phyloP scores from a whole-genome alignment of 805 yeast species.

The Candida quercuum region DNA sequence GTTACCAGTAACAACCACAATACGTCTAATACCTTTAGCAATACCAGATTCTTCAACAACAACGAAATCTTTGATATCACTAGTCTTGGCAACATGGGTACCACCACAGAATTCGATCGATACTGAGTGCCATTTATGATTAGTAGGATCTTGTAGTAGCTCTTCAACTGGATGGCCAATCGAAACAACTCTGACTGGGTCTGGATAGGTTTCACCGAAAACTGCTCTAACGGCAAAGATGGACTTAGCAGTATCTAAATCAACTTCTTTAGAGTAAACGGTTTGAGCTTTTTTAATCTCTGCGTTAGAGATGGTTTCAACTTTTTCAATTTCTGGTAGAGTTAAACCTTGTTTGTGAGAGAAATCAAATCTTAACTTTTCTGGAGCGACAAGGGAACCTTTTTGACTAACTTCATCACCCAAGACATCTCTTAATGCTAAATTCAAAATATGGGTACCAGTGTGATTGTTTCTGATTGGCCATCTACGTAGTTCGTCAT shows the following conservation, averaged over 20 bases:
- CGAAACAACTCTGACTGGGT: constrained; percentile 96
- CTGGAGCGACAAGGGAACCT: constrained; percentile 95
- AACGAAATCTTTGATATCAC: constrained; percentile 88
- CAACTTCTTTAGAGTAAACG: constrained; percentile 82
- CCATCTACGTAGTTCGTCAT: constrained; percentile 91
- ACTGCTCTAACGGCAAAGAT: constrained; percentile 93
- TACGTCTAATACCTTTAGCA: constrained; percentile 97
- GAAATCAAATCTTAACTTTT: constrained; percentile 93
- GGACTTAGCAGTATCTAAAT: constrained; percentile 62
- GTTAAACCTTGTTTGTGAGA: constrained; percentile 85
- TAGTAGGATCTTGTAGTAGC: constrained; percentile 63
- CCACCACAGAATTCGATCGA: constrained; percentile 99
- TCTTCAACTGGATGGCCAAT: constrained; percentile 90
- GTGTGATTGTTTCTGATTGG: constrained; percentile 97
- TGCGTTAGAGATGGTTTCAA: constrained; percentile 70
- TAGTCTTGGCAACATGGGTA: constrained; percentile 89
- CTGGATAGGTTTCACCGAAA: constrained; percentile 98
- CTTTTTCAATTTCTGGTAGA: constrained; percentile 61
- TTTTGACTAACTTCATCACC: constrained; percentile 91
- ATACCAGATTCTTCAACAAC: constrained; percentile 94
- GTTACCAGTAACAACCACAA: constrained; percentile 92
- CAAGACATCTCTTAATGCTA: constrained; percentile 76
- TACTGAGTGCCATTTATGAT: constrained; percentile 66
- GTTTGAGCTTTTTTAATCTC: constrained; percentile 63
- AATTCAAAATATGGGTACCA: constrained; percentile 93